phyloP scores from a whole-genome alignment of 768 basidiomycete species.

The Termitomyces sp. region DNA sequence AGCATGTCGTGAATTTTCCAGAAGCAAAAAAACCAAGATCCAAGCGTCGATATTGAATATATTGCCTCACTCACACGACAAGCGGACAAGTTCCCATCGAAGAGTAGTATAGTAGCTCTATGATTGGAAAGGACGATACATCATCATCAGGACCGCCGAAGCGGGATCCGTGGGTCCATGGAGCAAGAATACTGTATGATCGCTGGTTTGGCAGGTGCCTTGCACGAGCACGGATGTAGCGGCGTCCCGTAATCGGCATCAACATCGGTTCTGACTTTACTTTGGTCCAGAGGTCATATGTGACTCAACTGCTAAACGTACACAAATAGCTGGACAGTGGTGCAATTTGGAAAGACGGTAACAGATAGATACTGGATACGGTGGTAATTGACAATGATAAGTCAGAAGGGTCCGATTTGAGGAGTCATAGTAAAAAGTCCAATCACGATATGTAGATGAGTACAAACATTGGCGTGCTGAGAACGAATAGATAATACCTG shows the following conservation, averaged over 20 bases:
- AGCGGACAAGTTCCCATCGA: background rate
- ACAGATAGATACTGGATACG: background rate
- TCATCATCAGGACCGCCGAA: background rate
- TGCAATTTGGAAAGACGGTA: background rate
- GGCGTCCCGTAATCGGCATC: slow-evolving; percentile 12
- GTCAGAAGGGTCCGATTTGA: slow-evolving; percentile 4
- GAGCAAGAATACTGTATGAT: slow-evolving; percentile 1
- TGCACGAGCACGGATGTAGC: background rate
- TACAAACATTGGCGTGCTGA: slow-evolving; percentile 13
- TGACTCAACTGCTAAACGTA: background rate
- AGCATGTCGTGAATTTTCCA: background rate
- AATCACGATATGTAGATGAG: slow-evolving; percentile 15
- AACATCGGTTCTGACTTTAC: slow-evolving; percentile 1
- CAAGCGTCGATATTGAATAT: background rate
- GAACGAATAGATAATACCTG: slow-evolving; percentile 1
- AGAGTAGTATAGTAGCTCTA: background rate
- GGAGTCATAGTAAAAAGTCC: slow-evolving; percentile 11
- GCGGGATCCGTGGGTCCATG: slow-evolving; percentile 7
- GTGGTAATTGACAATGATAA: background rate
- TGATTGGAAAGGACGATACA: background rate
- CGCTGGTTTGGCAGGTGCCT: background rate
- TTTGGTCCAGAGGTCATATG: background rate
- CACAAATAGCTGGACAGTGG: background rate
- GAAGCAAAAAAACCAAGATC: background rate
- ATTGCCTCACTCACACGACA: slow-evolving; percentile 4